Conservation (phyloP, 2,329 filamentous ascomycete species). For the Tolypocladium inflatum region DNA sequence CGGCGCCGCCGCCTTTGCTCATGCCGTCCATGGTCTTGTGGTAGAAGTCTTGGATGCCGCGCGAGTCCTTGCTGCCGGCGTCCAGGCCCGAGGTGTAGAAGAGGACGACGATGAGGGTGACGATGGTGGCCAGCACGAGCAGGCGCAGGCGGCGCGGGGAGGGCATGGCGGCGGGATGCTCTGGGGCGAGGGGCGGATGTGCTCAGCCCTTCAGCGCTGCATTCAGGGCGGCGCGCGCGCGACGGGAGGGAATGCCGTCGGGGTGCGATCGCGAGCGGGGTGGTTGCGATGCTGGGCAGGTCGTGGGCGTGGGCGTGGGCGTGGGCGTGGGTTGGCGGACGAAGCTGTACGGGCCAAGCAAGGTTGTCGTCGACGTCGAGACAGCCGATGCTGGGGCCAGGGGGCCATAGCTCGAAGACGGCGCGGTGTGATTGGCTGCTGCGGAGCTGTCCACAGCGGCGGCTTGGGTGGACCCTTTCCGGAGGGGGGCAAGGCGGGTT, state of each 20-base stretch:
- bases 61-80: slow-evolving; percentile 30
- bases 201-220: neutral
- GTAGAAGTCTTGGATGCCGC: slow-evolving; percentile 46
- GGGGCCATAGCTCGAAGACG: neutral
- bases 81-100: slow-evolving; percentile 61
- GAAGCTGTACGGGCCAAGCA: neutral
- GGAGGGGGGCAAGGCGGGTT: too few relatives aligned
- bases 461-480: too few relatives aligned
- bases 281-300: neutral
- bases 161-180: slow-evolving; percentile 40
- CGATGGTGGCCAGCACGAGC: slow-evolving; percentile 53
- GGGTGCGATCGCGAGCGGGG: neutral
- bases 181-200: neutral
- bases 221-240: neutral
- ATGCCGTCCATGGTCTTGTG: slow-evolving; percentile 49
- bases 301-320: neutral
- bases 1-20: slow-evolving; percentile 20
- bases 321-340: neutral
- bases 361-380: neutral
- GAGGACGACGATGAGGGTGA: slow-evolving; percentile 56
- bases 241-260: neutral
- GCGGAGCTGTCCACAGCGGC: neutral
- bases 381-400: neutral
- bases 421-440: neutral
- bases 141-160: slow-evolving; percentile 61